Evolutionary conservation across 352 stramenopile species (phyloP), one percentile per base, ranked within the genome.

Genomic region (Pythium apleroticum): DNA sequence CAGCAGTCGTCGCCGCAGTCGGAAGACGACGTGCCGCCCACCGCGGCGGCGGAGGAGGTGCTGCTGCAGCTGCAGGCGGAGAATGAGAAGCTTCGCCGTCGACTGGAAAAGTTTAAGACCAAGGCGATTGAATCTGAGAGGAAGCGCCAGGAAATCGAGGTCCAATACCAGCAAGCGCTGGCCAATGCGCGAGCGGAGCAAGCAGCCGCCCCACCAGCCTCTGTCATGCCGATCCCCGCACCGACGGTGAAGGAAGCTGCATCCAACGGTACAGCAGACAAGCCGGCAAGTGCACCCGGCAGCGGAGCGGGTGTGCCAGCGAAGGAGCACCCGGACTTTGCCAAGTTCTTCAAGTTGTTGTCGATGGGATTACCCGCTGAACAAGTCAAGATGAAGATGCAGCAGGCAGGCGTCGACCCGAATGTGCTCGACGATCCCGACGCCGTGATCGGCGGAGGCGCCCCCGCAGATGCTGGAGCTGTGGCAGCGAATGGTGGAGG

Each of bases 361-460:
- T 80, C 69, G 22, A 94, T 96, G 86, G 87, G 87, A 7, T 45
- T 96, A 20, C 87, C 84, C 53, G 60, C 75, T 17, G 87, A 94
- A 46, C 87, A 96, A 63, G 84, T 94, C 5, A 92, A 94, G 65
- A 77, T 93, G 77, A 94, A 94, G 62, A 94, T 96, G 87, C 61
- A 89, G 59, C 81, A 88, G 52, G 74, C 77, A 30, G 86, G 83
- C 0, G 67, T 91, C 10, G 81, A 96, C 60, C 76, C 82, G 15
- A 72, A 73, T 20, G 57, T 93, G 12, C 73, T 96, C 20, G 84
- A 94, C 56, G 65, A 83, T 6, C 85, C 85, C 4, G 86, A 94
- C 57, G 80, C 73, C 11, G 69, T 88, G 41, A 85, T 92, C 57
- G 81, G 77, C 41, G 81, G 81, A 25, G 45, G 49, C 30, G 57